phyloP scores from a whole-genome alignment of 2,329 filamentous ascomycete genomes.

The Verticillium nonalfalfae region DNA sequence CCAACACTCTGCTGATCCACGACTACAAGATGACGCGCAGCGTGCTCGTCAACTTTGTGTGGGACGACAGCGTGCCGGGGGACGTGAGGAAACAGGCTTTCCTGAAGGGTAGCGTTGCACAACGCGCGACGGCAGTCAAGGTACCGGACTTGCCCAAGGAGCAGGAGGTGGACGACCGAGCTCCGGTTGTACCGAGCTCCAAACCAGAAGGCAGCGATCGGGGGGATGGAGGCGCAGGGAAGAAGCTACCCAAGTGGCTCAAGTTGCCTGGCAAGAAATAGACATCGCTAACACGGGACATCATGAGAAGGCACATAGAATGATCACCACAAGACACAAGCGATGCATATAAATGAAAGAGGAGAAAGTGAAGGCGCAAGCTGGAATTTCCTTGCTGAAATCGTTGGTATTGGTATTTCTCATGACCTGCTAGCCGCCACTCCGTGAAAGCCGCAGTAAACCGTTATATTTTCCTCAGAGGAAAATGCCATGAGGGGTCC shows the following conservation, averaged over 20 bases:
- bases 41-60: slow-evolving; percentile 70
- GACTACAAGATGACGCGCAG: slow-evolving; percentile 65
- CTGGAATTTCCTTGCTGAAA: neutral
- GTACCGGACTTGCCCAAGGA: slow-evolving; percentile 48
- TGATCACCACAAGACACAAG: neutral
- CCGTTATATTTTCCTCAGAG: neutral
- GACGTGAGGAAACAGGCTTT: slow-evolving; percentile 50
- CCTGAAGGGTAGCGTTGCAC: slow-evolving; percentile 50
- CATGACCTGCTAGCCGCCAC: neutral
- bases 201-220: slow-evolving; percentile 28
- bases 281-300: neutral
- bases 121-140: slow-evolving; percentile 60
- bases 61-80: slow-evolving; percentile 58
- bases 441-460: neutral
- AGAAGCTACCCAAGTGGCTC: slow-evolving; percentile 63
- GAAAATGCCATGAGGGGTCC: neutral
- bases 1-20: slow-evolving; percentile 56
- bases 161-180: slow-evolving; percentile 28
- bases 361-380: neutral
- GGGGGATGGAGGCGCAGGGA: slow-evolving; percentile 24
- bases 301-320: neutral
- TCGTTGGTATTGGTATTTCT: slow-evolving; percentile 3
- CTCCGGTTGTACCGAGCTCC: slow-evolving; percentile 26
- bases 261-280: slow-evolving; percentile 68
- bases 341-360: neutral